Evolutionary conservation across 177 flowering plant genomes (phyloP), one percentile per base, ranked within the genome.

Genomic region (Vitis hybrid): DNA sequence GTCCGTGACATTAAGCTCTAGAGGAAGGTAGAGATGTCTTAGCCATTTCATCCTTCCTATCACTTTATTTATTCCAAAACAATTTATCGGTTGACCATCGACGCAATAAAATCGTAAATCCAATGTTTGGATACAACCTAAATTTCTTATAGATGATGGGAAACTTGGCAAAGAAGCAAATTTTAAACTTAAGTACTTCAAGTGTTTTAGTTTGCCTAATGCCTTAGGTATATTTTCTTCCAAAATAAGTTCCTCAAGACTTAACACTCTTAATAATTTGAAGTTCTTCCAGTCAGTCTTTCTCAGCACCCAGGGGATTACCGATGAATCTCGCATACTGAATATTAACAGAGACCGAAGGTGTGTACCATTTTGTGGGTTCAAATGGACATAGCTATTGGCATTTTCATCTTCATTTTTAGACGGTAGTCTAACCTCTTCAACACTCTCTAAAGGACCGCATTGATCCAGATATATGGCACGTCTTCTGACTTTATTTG

Each of bases 41-140:
- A 77, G 52, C 19, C 14, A 30, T 70, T 55, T 15, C 59, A 73
- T 11, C 54, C 70, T 73, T 60, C 72, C 49, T 52, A 69, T 24
- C 16, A 69, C 66, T 56, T 72, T 66, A 15, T 40, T 61, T 11
- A 24, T 27, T 14, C 2, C 10, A 1, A 16, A 58, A 16, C 15
- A 40, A 40, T 5, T 40, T 40, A 40, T 40, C 9, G 8, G 8
- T 40, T 40, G 46, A 40, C 6, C 6, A 40, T 7, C 0, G 7
- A 0, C 8, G 0, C 21, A 13, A 2, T 3, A 19, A 57, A 57
- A 64, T 18, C 69, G 59, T 30, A 72, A 52, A 57, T 68, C 65
- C 11, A 76, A 60, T 1, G 68, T 76, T 48, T 63, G 21, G 48
- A 72, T 24, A 46, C 40, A 56, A 35, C 52, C 55, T 30, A 76